phyloP scores from a whole-genome alignment of 78 protist genomes.

The Speleostelium caveatum region DNA sequence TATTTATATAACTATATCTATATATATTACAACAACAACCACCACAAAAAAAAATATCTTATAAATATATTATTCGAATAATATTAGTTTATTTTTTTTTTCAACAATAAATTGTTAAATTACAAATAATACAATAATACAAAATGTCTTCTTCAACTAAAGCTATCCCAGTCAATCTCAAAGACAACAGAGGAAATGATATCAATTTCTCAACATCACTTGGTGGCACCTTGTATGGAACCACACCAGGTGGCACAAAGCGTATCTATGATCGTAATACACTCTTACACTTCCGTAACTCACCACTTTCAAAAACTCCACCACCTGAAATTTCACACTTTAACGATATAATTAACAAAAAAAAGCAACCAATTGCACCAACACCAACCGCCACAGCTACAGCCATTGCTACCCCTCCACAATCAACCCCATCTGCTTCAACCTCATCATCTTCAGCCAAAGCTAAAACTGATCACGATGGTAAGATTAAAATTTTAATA shows the following conservation, averaged over 20 bases:
- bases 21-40: too few relatives aligned
- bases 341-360: background rate
- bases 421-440: background rate
- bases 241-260: conserved; percentile 87
- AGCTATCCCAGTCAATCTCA: conserved; percentile 67
- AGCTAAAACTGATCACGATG: background rate
- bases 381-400: background rate
- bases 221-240: conserved; percentile 85
- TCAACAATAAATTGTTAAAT: too few relatives aligned
- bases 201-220: conserved; percentile 77
- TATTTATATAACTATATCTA: too few relatives aligned
- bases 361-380: conserved; percentile 4
- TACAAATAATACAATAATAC: too few relatives aligned
- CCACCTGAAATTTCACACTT: conserved; percentile 73
- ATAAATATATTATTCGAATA: too few relatives aligned
- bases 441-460: conserved; percentile 1
- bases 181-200: conserved; percentile 15
- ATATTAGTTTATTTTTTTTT: too few relatives aligned
- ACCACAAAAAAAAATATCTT: too few relatives aligned
- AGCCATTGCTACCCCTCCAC: background rate
- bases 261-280: conserved; percentile 67
- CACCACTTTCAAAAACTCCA: conserved; percentile 85
- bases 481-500: background rate
- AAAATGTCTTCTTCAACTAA: conserved; percentile 55
- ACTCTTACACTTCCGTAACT: conserved; percentile 75